These are phyloP conservation scores for Lodderomyces theae DNA, from an alignment of 1,139 yeast genomes.

Conservation along the genomic window DNA sequence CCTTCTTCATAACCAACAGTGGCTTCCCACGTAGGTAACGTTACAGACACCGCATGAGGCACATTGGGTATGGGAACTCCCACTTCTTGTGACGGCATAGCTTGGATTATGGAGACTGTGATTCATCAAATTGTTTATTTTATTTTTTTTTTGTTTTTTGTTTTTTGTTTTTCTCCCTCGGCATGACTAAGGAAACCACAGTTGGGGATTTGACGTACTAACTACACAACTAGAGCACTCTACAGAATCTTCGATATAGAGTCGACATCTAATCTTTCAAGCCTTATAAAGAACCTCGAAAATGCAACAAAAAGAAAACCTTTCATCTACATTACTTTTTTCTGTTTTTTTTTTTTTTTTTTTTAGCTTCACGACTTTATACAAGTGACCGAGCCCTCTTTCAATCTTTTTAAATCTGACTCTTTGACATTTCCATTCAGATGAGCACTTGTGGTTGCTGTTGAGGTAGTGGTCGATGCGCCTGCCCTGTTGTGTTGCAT, in stretches of 20 bases:
- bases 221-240: too few relatives aligned
- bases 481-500: conserved; percentile 91
- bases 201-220: too few relatives aligned
- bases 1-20: conserved; percentile 93
- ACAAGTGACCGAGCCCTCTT: conserved; percentile 72
- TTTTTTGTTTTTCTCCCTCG: not conserved
- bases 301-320: too few relatives aligned
- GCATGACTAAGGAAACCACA: too few relatives aligned
- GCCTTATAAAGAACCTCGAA: too few relatives aligned
- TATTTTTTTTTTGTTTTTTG: not conserved
- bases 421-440: conserved; percentile 18
- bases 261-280: too few relatives aligned
- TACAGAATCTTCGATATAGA: too few relatives aligned
- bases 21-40: conserved; percentile 92
- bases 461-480: conserved; percentile 35
- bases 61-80: conserved; percentile 90
- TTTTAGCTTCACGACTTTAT: conserved; percentile 33
- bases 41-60: conserved; percentile 89
- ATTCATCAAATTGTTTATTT: too few relatives aligned
- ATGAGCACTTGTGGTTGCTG: conserved; percentile 14
- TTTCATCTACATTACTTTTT: not conserved
- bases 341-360: too few relatives aligned
- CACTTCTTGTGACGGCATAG: conserved; percentile 44
- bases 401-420: conserved; percentile 52
- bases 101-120: too few relatives aligned